Base-by-base conservation (phyloP, 257 asterid species). In the Ocimum tenuiflorum region DNA sequence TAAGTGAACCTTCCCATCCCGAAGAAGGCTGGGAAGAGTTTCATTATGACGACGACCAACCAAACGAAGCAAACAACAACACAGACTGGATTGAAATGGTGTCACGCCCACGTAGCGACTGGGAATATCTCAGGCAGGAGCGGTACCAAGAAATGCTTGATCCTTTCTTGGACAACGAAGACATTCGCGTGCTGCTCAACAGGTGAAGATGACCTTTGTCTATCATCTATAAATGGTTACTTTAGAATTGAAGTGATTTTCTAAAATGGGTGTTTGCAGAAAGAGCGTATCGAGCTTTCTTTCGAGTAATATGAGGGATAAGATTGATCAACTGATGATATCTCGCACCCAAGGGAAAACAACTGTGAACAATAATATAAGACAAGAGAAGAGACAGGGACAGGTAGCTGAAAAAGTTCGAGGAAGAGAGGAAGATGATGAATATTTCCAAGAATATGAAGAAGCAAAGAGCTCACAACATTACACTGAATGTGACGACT, bases 111-210 rank as follows among this genome's bases (percentile, higher is more conserved):
- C 91, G 94, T 8, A 79, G 95, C 41, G 83, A 86, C 52, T 91
- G 98, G 98, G 96, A 91, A 75, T 83, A 42, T 75, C 91, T 91
- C 51, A 88, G 98, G 65, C 87, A 85, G 79, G 95, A 68, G 68
- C 88, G 98, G 71, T 88, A 91, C 67, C 89, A 81, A 66, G 98
- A 91, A 80, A 91, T 91, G 98, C 95, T 85, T 20, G 90, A 88
- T 77, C 95, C 90, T 46, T 91, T 75, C 86, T 12, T 33, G 38
- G 82, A 82, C 41, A 91, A 91, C 15, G 77, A 87, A 60, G 98
- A 91, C 33, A 85, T 88, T 8, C 87, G 91, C 19, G 31, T 48
- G 14, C 94, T 91, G 45, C 96, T 91, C 42, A 69, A 80, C 73
- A 91, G 98, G 97, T 90, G 27, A 46, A 8, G 18, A 62, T n/a